Conservation (phyloP, 208 protist genomes). For the Crithidia fasciculata region DNA sequence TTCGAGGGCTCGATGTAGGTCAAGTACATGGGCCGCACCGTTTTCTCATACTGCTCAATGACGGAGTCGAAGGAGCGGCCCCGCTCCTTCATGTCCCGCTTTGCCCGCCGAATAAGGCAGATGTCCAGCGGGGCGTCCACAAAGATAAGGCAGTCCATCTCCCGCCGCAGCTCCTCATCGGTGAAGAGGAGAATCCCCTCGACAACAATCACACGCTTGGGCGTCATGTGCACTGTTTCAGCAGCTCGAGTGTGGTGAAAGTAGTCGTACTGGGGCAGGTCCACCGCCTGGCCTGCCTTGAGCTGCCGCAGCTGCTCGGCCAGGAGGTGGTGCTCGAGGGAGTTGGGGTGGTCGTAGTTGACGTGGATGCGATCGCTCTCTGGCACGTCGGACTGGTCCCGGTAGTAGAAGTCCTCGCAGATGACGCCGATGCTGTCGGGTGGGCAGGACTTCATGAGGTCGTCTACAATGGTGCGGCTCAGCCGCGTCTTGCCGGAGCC, state of each 20-base stretch:
- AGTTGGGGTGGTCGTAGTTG: constrained; percentile 74
- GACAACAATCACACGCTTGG: constrained; percentile 87
- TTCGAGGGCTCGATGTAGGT: constrained; percentile 79
- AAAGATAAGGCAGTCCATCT: constrained; percentile 91
- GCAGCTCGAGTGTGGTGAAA: constrained; percentile 62
- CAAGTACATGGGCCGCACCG: constrained; percentile 90
- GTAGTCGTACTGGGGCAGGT: constrained; percentile 94
- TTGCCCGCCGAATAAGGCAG: constrained; percentile 74
- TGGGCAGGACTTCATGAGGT: constrained; percentile 48
- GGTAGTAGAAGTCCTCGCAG: constrained; percentile 91
- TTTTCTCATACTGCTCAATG: constrained; percentile 86
- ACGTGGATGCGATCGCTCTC: constrained; percentile 27
- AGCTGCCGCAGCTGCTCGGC: constrained; percentile 58
- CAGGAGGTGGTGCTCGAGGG: constrained; percentile 84
- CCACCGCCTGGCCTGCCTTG: constrained; percentile 56
- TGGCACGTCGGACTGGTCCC: constrained; percentile 34
- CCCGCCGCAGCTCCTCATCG: constrained; percentile 46
- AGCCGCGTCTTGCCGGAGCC: constrained; percentile 85
- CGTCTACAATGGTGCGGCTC: constrained; percentile 62
- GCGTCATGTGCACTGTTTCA: constrained; percentile 47
- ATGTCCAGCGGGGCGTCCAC: constrained; percentile 91
- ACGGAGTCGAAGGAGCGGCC: constrained; percentile 80
- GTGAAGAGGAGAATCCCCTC: constrained; percentile 92
- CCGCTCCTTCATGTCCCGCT: constrained; percentile 85
- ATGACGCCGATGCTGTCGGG: constrained; percentile 71